Evolutionary conservation across 2,329 filamentous ascomycete genomes (phyloP), one percentile per base, ranked within the genome.

Genomic region (Pseudocercospora cruenta): DNA sequence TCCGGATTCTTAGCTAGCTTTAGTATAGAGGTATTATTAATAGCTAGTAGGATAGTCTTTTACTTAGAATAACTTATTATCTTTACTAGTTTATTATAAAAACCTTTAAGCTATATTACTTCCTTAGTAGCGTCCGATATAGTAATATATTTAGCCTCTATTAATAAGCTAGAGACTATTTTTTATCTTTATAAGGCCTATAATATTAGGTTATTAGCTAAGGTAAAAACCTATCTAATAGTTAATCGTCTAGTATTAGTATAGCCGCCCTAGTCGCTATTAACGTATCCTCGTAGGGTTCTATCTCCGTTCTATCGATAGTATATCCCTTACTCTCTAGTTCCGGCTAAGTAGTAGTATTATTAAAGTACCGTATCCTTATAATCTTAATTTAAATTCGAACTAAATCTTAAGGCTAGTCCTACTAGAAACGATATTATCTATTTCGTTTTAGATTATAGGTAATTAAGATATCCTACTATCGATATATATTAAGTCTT

Each of bases 1-100:
- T 58, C 28, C 22, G 54, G 26, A 36, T 58, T 58, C 54, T 58
- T 58, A 28, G 54, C 26, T 28, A 58, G 28, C 28, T 58, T 58
- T 33, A 58, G 14, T 33, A 33, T 21, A 9, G 26, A 58, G 26
- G 22, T 36, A 58, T 58, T 58, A 33, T 58, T 33, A 33, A 58
- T 58, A 58, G 22, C n/a, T 19, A 58, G 26, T 12, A 22, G 22
- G 9, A 58, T 21, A 26, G 31, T 16, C 22, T 58, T 16, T 31
- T 58, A 58, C 12, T 5, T 12, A 26, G 16, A 16, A 33, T 58
- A 43, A 43, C 22, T 7, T 22, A 26, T 58, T 58, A 22, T 14
- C 26, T 10, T 31, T 26, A 26, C 24, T 58, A 58, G 16, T 22
- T 58, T 36, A 58, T 58, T 58, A 19, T 26, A 19, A 36, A 58